Conservation (phyloP, 2,329 filamentous ascomycete species). For the Epichloe sp. region DNA sequence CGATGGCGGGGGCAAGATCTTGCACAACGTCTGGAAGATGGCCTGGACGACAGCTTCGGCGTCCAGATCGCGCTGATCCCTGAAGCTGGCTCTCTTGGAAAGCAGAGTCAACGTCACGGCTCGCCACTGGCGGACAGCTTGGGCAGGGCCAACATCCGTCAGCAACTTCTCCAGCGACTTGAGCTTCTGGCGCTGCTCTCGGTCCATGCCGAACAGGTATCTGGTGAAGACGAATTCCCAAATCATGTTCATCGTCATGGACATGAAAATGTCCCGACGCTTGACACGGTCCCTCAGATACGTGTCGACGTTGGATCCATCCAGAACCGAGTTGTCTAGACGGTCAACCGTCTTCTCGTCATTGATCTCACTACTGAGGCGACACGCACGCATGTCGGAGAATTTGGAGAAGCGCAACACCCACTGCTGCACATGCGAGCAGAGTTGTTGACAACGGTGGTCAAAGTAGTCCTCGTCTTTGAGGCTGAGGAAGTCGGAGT, state of each 20-base stretch:
- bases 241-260: slow-evolving; percentile 96
- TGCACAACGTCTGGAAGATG: slow-evolving; percentile 68
- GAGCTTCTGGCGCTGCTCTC: slow-evolving; percentile 93
- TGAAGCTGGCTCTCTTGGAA: slow-evolving; percentile 66
- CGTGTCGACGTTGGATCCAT: slow-evolving; percentile 82
- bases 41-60: slow-evolving; percentile 89
- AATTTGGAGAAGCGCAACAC: slow-evolving; percentile 96
- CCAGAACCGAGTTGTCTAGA: slow-evolving; percentile 85
- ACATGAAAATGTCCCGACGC: slow-evolving; percentile 93
- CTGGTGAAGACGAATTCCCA: slow-evolving; percentile 98
- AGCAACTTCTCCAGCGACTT: slow-evolving; percentile 91
- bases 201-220: slow-evolving; percentile 97
- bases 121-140: slow-evolving; percentile 94
- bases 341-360: slow-evolving; percentile 90
- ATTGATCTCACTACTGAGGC: slow-evolving; percentile 68
- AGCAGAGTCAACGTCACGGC: slow-evolving; percentile 88
- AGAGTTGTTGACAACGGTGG: slow-evolving; percentile 83
- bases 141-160: slow-evolving; percentile 70
- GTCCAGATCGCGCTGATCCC: slow-evolving; percentile 70
- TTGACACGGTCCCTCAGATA: slow-evolving; percentile 80
- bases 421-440: slow-evolving; percentile 94
- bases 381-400: slow-evolving; percentile 82
- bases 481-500: slow-evolving; percentile 62
- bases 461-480: slow-evolving; percentile 94
- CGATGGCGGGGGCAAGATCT: slow-evolving; percentile 74